These are phyloP conservation scores for Tetrahymena borealis DNA, from an alignment of 73 alveolate genomes.

Conservation along the genomic window DNA sequence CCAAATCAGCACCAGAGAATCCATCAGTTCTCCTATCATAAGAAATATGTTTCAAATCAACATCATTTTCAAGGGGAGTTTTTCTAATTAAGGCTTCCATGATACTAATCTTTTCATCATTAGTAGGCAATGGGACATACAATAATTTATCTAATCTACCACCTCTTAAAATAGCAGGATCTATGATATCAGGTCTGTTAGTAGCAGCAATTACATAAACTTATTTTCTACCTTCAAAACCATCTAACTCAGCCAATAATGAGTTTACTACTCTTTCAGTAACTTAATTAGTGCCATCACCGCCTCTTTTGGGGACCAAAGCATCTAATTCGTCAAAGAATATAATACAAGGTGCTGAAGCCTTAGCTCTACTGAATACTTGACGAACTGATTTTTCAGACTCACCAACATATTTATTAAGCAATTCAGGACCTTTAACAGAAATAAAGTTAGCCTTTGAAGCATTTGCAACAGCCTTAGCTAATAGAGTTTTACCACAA, in stretches of 20 bases:
- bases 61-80: conserved; percentile 66
- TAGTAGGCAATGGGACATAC: conserved; percentile 97
- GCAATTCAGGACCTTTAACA: conserved; percentile 99
- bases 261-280: conserved; percentile 97
- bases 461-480: conserved; percentile 98
- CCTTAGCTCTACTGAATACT: conserved; percentile 92
- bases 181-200: conserved; percentile 98
- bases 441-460: conserved; percentile 98
- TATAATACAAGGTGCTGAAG: conserved; percentile 98
- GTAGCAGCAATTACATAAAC: conserved; percentile 99
- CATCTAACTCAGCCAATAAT: conserved; percentile 99
- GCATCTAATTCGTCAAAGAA: conserved; percentile 99
- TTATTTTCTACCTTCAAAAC: conserved; percentile 89
- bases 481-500: conserved; percentile 96
- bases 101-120: conserved; percentile 85
- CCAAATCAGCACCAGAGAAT: conserved; percentile 98
- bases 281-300: conserved; percentile 65
- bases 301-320: conserved; percentile 93
- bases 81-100: conserved; percentile 79
- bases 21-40: conserved; percentile 75
- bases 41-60: conserved; percentile 72
- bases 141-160: conserved; percentile 91
- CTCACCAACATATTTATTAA: conserved; percentile 99
- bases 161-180: conserved; percentile 99
- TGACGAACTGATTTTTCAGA: conserved; percentile 97